Base-by-base conservation (phyloP, 2,329 filamentous ascomycete species). In the Colletotrichum tabaci region DNA sequence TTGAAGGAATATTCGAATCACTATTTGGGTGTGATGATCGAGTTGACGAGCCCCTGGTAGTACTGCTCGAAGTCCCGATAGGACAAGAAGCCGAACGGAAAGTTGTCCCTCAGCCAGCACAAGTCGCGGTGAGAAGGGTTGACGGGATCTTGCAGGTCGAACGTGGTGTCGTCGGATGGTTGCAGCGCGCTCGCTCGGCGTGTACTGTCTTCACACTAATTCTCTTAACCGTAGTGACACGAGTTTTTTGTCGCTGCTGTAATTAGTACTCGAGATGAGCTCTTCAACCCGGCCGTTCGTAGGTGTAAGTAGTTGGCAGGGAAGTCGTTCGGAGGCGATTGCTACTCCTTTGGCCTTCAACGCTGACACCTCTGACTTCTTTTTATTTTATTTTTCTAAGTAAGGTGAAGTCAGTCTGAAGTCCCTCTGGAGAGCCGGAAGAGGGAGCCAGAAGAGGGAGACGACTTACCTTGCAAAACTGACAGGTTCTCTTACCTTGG, bases 1-100 rank as follows among this genome's bases (percentile, higher is more conserved):
- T 75, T 78, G 77, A 23, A 57, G 12, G 13, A 18, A 35, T 47
- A 13, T 42, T 13, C 26, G 13, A 21, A 13, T 63, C 7, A 26
- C 9, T 60, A 9, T 44, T 8, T 9, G 13, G n/a, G 9, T 26
- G 26, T 15, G n/a, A 15, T 49, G 16, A 13, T 8, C 44, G 30
- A 21, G 21, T 16, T 10, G 38, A 47, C n/a, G 38, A 53, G 47
- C n/a, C 21, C 8, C 52, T 38, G 44, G 26, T 38, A 46, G 57
- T 23, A 26, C 57, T 47, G 12, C 13, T 30, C 26, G 13, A 46
- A 57, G 46, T 44, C 46, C 44, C 16, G 44, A 18, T 23, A 47
- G 64, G 44, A 44, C 23, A 50, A 52, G 18, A 50, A 30, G 57
- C 57, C 38, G 9, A 47, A 30, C 16, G n/a, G 44, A 30, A 46